A percentile compares a stretch with the other conserved stretches of the same genome.
These are phyloP conservation scores for Phytophthora agathidicida DNA, from an alignment of 352 stramenopile species.

Conservation along the genomic window DNA sequence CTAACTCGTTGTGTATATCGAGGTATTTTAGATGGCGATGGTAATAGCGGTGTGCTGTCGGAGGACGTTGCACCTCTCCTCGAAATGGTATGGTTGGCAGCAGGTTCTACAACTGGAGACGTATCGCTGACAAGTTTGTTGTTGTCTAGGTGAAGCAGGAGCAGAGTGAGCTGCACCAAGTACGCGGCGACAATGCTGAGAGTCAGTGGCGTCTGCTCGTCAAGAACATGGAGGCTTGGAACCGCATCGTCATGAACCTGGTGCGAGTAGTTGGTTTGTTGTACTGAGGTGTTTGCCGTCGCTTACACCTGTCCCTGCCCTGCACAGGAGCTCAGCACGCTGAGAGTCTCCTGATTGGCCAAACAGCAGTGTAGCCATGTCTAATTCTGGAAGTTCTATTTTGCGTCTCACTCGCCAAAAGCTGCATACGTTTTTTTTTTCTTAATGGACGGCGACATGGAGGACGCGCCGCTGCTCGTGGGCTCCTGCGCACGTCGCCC, in stretches of 20 bases:
- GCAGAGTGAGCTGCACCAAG: constrained; percentile 39
- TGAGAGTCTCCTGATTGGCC: constrained; percentile 26
- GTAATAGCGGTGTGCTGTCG: constrained; percentile 9
- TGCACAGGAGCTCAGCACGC: constrained; percentile 40
- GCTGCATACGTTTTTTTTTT: too few relatives aligned
- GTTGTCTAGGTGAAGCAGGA: constrained; percentile 47
- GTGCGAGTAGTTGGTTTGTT: constrained; percentile 29
- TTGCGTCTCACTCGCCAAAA: too few relatives aligned
- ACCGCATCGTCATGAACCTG: constrained; percentile 85
- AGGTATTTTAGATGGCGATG: constrained; percentile 19
- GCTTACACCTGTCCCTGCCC: constrained; percentile 3
- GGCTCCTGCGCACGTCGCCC: constrained; percentile 7
- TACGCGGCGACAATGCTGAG: constrained; percentile 47
- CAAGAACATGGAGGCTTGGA: constrained; percentile 88
- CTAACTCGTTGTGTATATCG: background rate
- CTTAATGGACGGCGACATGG: constrained; percentile 15
- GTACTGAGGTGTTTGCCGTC: background rate
- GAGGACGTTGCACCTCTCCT: constrained; percentile 46
- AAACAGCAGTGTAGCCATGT: constrained; percentile 22
- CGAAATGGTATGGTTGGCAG: constrained; percentile 48
- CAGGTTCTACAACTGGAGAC: background rate
- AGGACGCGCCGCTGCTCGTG: constrained; percentile 27
- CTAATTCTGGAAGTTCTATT: constrained; percentile 29
- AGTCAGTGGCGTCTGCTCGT: constrained; percentile 78
- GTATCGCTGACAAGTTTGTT: background rate